A percentile compares a stretch with the other conserved stretches of the same genome.
Conservation (phyloP, 2,329 filamentous ascomycete genomes). For the Fusarium sp. region DNA sequence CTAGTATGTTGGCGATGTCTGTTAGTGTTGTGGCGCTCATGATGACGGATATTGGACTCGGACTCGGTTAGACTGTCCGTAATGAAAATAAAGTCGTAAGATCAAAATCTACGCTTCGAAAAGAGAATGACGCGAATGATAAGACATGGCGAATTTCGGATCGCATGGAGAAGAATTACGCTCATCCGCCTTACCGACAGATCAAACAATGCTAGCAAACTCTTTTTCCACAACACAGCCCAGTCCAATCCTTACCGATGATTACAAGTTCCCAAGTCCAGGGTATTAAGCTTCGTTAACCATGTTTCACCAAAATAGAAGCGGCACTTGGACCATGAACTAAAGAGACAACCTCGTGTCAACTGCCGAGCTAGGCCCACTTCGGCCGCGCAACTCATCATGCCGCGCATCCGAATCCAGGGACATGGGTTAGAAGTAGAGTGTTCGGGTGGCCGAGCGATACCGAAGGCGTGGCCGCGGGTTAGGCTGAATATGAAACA, state of each 20-base stretch:
- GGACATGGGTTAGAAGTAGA: neutral
- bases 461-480: neutral
- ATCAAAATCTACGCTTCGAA: neutral
- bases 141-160: neutral
- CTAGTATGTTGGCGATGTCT: neutral
- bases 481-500: neutral
- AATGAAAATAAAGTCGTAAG: neutral
- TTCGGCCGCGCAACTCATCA: neutral
- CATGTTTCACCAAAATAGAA: constrained; percentile 15
- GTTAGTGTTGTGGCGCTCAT: neutral
- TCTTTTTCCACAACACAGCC: neutral
- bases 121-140: neutral
- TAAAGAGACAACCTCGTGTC: too few relatives aligned
- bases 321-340: neutral
- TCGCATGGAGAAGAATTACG: neutral
- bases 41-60: neutral
- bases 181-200: neutral
- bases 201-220: neutral
- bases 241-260: neutral
- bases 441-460: neutral
- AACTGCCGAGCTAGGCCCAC: constrained; percentile 20
- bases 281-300: neutral
- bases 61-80: neutral
- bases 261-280: neutral
- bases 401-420: neutral